Conservation (phyloP, 306 rosid species). For the Prunus persica region Prunus_persica_NCBIv2 NC_034011.1:25138001-25138500, state of each 20-base stretch:
- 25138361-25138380: too few species aligned
- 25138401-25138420: background rate
- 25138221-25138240: slow-evolving; percentile 6
- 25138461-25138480: too few species aligned
- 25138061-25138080: slow-evolving; percentile 2
- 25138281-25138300: background rate
- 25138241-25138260: slow-evolving; percentile 1
- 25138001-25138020: slow-evolving; percentile 3
- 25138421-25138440: background rate
- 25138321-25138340: background rate
- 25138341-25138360: too few species aligned
- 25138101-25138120: background rate
- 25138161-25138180: slow-evolving; percentile 28
- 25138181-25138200: slow-evolving; percentile 9
- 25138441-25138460: too few species aligned
- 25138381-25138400: background rate
- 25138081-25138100: background rate
- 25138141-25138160: slow-evolving; percentile 34
- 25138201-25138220: slow-evolving; percentile 11
- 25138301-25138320: background rate
- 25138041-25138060: background rate
- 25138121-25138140: background rate
- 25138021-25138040: background rate
- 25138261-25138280: background rate
- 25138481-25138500: too few species aligned